phyloP scores from a whole-genome alignment of 768 basidiomycete genomes.

The Mycena polygramma region DNA sequence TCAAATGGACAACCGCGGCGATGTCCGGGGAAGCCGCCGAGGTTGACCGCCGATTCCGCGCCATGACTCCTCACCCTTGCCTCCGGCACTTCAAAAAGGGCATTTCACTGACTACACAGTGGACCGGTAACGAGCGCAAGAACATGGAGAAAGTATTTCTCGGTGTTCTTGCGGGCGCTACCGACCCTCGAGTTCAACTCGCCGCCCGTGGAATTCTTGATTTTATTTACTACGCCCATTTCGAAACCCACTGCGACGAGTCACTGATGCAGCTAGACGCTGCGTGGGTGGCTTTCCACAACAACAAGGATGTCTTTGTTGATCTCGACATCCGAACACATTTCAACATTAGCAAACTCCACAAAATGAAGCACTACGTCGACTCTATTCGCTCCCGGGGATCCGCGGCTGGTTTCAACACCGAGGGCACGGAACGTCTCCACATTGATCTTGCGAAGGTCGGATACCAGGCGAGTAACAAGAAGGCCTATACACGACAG shows the following conservation, averaged over 20 bases:
- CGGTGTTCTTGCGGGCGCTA: slow-evolving; percentile 41
- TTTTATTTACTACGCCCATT: slow-evolving; percentile 46
- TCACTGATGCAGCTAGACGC: slow-evolving; percentile 40
- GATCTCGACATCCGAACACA: slow-evolving; percentile 38
- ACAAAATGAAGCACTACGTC: slow-evolving; percentile 45
- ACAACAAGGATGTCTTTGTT: slow-evolving; percentile 44
- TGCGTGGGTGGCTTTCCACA: slow-evolving; percentile 41
- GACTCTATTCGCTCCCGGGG: slow-evolving; percentile 37
- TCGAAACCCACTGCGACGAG: slow-evolving; percentile 38
- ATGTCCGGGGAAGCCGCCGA: slow-evolving; percentile 41
- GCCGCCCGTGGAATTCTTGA: slow-evolving; percentile 41
- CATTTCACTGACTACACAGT: slow-evolving; percentile 49
- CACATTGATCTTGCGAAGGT: slow-evolving; percentile 51
- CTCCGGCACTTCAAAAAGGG: slow-evolving; percentile 51
- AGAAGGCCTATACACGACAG: slow-evolving; percentile 45
- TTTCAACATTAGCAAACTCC: slow-evolving; percentile 54
- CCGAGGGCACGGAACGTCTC: slow-evolving; percentile 48
- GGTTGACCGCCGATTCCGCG: slow-evolving; percentile 50
- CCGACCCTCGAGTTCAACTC: slow-evolving; percentile 24
- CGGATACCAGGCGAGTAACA: slow-evolving; percentile 42
- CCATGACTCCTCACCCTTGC: slow-evolving; percentile 43
- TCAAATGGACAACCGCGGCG: slow-evolving; percentile 47
- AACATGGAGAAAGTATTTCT: slow-evolving; percentile 47
- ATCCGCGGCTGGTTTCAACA: slow-evolving; percentile 43
- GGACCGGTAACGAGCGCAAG: slow-evolving; percentile 52